Conservation (phyloP, 768 basidiomycete genomes). For the Panaeolus cyanescens region DNA sequence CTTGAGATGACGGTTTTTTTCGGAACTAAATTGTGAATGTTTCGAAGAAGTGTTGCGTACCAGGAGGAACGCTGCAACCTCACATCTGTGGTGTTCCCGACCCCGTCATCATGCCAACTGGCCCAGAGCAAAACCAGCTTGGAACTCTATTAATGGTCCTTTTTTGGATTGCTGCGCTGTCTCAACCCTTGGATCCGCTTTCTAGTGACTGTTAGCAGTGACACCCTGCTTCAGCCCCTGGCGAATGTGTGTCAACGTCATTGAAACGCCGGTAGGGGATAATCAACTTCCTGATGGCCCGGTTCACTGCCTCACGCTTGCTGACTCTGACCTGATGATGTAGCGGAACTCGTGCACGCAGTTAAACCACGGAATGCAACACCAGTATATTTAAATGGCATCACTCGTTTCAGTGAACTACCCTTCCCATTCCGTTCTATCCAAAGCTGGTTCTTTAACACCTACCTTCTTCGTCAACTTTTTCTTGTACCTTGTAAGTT, state of each 20-base stretch:
- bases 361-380: too few species aligned
- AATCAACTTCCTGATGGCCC: neutral
- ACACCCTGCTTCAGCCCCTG: conserved; percentile 3
- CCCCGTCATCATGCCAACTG: conserved; percentile 1
- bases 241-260: neutral
- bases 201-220: neutral
- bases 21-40: neutral
- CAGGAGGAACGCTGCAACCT: neutral
- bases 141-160: neutral
- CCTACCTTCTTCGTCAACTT: neutral
- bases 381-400: too few species aligned
- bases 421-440: neutral
- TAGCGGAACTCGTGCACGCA: neutral
- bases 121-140: neutral
- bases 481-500: too few species aligned
- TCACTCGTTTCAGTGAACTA: neutral
- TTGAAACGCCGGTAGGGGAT: neutral
- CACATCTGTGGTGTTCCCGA: conserved; percentile 1
- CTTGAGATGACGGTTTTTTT: neutral
- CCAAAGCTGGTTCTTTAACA: neutral
- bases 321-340: neutral
- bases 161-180: neutral
- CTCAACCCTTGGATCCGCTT: neutral
- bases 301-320: neutral
- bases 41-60: neutral